phyloP scores from a whole-genome alignment of 371 early-diverging fungal species.

The Parasitella parasitica region DNA sequence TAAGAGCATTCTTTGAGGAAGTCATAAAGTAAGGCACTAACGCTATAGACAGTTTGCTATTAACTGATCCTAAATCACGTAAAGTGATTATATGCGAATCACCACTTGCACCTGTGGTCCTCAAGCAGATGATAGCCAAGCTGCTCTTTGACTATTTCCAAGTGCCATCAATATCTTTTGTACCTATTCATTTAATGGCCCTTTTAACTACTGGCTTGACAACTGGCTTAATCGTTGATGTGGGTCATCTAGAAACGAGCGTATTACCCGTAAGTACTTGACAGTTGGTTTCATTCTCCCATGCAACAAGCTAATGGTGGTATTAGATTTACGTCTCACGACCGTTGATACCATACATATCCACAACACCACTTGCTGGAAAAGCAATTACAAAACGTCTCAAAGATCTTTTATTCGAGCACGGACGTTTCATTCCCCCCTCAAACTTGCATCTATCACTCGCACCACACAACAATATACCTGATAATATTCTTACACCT shows the following conservation, averaged over 20 bases:
- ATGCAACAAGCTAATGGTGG: background rate
- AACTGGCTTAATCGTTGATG: conserved; percentile 84
- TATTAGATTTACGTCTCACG: conserved; percentile 76
- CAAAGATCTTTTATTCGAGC: conserved; percentile 54
- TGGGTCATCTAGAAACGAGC: conserved; percentile 75
- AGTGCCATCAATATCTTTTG: conserved; percentile 84
- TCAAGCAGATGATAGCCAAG: conserved; percentile 73
- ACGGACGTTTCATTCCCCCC: conserved; percentile 52
- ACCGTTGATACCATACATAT: conserved; percentile 68
- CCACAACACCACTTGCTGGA: conserved; percentile 76
- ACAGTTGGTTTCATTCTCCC: no score
- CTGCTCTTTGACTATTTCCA: conserved; percentile 79
- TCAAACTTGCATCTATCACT: conserved; percentile 45
- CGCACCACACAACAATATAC: conserved; percentile 48
- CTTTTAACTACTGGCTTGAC: conserved; percentile 77
- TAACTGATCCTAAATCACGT: conserved; percentile 84
- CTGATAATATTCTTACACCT: conserved; percentile 37
- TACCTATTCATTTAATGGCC: conserved; percentile 74
- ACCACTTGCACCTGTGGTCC: conserved; percentile 67
- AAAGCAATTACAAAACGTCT: conserved; percentile 60
- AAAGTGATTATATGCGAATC: conserved; percentile 88
- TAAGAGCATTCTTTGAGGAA: conserved; percentile 5
- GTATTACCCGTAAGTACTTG: conserved; percentile 71
- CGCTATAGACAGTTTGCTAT: conserved; percentile 48
- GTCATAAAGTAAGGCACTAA: background rate